Conservation (phyloP, 495 filamentous ascomycete genomes). For the Emericellopsis terricola region DNA sequence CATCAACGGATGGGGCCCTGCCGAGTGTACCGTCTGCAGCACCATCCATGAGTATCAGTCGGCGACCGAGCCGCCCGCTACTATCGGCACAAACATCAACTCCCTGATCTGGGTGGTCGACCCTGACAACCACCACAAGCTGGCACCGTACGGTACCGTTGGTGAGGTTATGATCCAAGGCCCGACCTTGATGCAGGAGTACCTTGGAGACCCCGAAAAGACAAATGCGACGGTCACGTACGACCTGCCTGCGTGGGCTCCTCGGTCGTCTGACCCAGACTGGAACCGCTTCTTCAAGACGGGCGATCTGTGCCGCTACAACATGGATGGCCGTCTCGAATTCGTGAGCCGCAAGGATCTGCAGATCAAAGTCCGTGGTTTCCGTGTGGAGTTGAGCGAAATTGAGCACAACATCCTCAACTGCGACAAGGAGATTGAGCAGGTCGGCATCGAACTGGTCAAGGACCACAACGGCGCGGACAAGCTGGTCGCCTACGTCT, state of each 20-base stretch:
- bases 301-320: conserved; percentile 44
- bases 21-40: conserved; percentile 11
- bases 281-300: conserved; percentile 37
- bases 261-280: conserved; percentile 6
- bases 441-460: conserved; percentile 5
- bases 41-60: conserved; percentile 16
- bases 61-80: conserved; percentile 3
- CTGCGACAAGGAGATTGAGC: too few relatives aligned
- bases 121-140: conserved; percentile 25
- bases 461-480: conserved; percentile 8
- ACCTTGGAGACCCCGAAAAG: conserved; percentile 14
- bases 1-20: conserved; percentile 37
- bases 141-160: conserved; percentile 37
- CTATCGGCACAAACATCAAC: conserved; percentile 24
- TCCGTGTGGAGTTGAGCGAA: conserved; percentile 15
- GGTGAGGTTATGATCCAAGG: conserved; percentile 48
- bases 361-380: conserved; percentile 52
- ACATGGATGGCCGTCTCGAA: conserved; percentile 28
- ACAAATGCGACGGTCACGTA: background rate
- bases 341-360: conserved; percentile 45
- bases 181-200: conserved; percentile 27
- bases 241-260: background rate
- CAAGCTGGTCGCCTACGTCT: conserved; percentile 14
- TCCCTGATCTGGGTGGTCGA: conserved; percentile 38
- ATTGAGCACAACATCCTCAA: conserved; percentile 5